A percentile compares a stretch with the other conserved stretches of the same genome.
Evolutionary conservation across 2,329 filamentous ascomycete species (phyloP).

Genomic region (Fusarium oxysporum): DNA sequence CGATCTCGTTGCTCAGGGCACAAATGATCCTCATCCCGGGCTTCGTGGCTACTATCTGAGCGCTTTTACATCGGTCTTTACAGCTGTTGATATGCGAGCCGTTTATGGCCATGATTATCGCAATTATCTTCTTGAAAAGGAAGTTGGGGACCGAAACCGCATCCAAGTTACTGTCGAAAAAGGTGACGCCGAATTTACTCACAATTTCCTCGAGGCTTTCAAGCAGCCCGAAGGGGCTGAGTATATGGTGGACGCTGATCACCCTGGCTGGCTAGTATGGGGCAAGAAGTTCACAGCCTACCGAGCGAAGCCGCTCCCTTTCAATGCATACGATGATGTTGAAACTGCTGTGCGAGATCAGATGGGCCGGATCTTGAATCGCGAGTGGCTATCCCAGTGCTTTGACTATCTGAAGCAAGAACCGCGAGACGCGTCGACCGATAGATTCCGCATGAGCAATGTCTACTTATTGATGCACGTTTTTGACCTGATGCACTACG

Average conservation of each 20-base stretch:
- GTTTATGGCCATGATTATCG: slow-evolving; percentile 88
- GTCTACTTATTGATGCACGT: slow-evolving; percentile 88
- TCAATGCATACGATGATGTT: slow-evolving; percentile 79
- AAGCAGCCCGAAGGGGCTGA: slow-evolving; percentile 74
- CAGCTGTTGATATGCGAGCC: slow-evolving; percentile 87
- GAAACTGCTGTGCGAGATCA: slow-evolving; percentile 80
- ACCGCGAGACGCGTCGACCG: slow-evolving; percentile 81
- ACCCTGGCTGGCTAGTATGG: slow-evolving; percentile 98
- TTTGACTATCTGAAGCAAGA: slow-evolving; percentile 98
- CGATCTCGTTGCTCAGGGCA: slow-evolving; percentile 82
- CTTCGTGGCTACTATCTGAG: slow-evolving; percentile 84
- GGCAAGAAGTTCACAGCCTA: slow-evolving; percentile 86
- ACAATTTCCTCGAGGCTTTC: slow-evolving; percentile 82
- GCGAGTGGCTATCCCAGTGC: slow-evolving; percentile 86
- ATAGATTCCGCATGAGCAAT: slow-evolving; percentile 90
- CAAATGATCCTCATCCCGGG: slow-evolving; percentile 90
- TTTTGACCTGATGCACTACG: slow-evolving; percentile 89
- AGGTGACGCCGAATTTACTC: slow-evolving; percentile 83
- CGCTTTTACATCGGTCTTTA: slow-evolving; percentile 80
- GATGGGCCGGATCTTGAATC: slow-evolving; percentile 83
- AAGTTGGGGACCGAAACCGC: slow-evolving; percentile 77
- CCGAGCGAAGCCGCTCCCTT: slow-evolving; percentile 76
- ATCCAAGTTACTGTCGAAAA: slow-evolving; percentile 77
- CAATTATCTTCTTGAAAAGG: slow-evolving; percentile 85
- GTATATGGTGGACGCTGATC: slow-evolving; percentile 91